Percentiles rank a stretch among this genome's conserved stretches.
Conservation (phyloP, 1,139 yeast species). For the Sugiyamaella japonica region DNA sequence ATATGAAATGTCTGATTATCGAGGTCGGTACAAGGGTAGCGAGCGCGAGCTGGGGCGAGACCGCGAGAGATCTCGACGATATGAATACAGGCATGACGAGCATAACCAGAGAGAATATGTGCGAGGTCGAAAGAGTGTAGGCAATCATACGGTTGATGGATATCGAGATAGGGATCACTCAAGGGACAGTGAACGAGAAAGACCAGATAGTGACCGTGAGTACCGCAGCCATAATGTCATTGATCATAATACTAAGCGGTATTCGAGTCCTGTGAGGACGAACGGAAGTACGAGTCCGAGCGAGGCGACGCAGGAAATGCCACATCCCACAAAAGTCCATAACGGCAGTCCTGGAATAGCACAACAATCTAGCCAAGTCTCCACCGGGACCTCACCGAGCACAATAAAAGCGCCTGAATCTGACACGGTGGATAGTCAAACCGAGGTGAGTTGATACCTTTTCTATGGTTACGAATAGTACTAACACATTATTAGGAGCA, state of each 20-base stretch:
- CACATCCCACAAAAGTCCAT: too few relatives aligned
- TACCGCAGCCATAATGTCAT: constrained; percentile 8
- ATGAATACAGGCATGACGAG: constrained; percentile 5
- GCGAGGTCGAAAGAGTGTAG: background rate
- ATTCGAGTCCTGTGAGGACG: background rate
- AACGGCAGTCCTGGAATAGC: background rate
- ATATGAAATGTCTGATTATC: constrained; percentile 8
- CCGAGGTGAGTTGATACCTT: background rate
- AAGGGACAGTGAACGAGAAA: background rate
- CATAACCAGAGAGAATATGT: constrained; percentile 3
- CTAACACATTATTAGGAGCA: constrained; percentile 7
- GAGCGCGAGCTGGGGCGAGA: too few relatives aligned
- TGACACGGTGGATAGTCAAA: background rate
- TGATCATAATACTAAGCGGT: constrained; percentile 1
- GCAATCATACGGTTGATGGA: background rate
- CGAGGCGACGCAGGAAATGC: background rate
- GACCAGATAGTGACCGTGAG: constrained; percentile 9
- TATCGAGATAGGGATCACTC: background rate
- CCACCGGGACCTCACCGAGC: background rate
- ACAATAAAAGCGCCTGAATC: background rate
- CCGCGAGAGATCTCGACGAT: constrained; percentile 4
- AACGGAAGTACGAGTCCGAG: constrained; percentile 4
- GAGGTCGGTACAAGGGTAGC: background rate
- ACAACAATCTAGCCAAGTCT: constrained; percentile 3
- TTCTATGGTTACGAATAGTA: background rate